These are phyloP conservation scores for Cytospora piceicola DNA, from an alignment of 2,329 filamentous ascomycete species.

Conservation along the genomic window DNA sequence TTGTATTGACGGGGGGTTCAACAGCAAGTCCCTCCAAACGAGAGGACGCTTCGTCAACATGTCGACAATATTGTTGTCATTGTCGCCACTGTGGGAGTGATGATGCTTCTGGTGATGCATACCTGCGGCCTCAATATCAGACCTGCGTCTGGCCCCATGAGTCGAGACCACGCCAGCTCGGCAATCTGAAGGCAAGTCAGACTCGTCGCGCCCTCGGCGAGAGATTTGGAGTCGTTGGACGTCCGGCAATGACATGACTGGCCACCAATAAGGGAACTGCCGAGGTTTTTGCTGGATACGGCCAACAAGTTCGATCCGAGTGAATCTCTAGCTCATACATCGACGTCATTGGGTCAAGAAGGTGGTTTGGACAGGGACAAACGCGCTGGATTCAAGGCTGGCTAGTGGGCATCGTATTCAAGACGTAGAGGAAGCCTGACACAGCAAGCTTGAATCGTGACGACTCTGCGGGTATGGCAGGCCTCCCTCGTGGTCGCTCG, in stretches of 20 bases:
- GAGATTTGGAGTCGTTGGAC: neutral
- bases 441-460: neutral
- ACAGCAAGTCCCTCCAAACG: neutral
- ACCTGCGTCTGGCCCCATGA: neutral
- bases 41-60: neutral
- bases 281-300: too few species aligned
- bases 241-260: neutral
- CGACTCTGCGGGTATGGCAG: neutral
- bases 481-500: neutral
- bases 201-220: neutral
- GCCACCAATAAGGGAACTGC: too few species aligned
- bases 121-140: neutral
- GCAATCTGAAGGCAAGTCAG: neutral
- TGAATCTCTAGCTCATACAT: too few species aligned
- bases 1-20: neutral
- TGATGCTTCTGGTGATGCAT: neutral
- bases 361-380: too few species aligned
- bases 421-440: neutral
- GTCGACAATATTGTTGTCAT: neutral
- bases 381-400: too few species aligned
- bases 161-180: neutral
- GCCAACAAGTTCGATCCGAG: too few species aligned
- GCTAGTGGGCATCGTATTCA: neutral
- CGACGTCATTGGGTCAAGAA: too few species aligned
- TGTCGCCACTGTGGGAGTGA: neutral